Base-by-base conservation (phyloP, 2,329 filamentous ascomycete species). In the Botryotinia calthae region DNA sequence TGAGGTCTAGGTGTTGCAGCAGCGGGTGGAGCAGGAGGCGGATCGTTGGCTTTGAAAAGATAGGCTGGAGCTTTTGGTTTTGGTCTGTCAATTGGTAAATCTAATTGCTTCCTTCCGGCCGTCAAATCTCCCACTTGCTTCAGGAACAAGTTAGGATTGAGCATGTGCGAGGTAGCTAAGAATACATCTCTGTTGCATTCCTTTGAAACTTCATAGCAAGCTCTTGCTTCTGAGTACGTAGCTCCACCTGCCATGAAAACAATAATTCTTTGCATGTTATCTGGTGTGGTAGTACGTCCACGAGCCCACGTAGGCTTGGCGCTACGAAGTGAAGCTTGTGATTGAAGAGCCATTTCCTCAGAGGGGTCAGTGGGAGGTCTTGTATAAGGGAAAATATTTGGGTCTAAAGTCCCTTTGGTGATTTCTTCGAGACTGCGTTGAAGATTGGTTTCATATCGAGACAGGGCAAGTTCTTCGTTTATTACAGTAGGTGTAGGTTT, bases 231-330 rank as follows among this genome's bases (percentile, higher is more conserved):
- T 8, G 93, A 94, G 81, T 95, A 97, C 0, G 96, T 98, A 31
- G 96, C 96, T 62, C 96, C 96, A 65, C 96, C 96, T 1, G 95
- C 96, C 87, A 98, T 91, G 81, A 97, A 98, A 25, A 98, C 91
- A 73, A 99, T 93, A 71, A 98, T 87, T 70, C 96, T 90, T 81
- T 99, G 96, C 70, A 92, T 89, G 76, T 95, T 97, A 81, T 98
- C 95, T 74, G 86, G 89, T 73, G 85, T 90, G 42, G 90, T 88
- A 63, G 91, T 87, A 61, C 94, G 90, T 16, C 93, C 91, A 70
- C 93, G 93, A 2, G 96, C 96, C 96, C 96, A 99, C 59, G 95
- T 97, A 2, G 95, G 96, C 79, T 97, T 97, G 25, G 94, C 94
- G 16, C 93, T 93, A 73, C 96, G 92, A 37, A 99, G 87, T 22